A percentile compares a stretch with the other conserved stretches of the same genome.
These are phyloP conservation scores for Pichia manshurica DNA, from an alignment of 805 yeast species.

Conservation along the genomic window DNA sequence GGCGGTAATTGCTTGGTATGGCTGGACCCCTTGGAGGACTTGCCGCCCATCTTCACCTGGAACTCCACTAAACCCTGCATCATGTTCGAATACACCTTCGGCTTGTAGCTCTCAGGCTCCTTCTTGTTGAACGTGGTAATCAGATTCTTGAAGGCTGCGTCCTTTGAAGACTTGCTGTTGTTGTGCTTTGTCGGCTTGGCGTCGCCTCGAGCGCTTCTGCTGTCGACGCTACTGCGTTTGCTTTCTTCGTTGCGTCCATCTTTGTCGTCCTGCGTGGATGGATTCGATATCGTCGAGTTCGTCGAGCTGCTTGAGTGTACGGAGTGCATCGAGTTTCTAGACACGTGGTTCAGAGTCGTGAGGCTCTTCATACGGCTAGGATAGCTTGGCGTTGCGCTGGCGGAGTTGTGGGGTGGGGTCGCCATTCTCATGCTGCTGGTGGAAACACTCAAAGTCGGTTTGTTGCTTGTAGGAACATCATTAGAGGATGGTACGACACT, in stretches of 20 bases:
- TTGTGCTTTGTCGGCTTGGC: not conserved
- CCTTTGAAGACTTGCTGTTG: not conserved
- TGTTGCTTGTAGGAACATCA: too few relatives aligned
- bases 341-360: not conserved
- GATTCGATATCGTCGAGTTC: slow-evolving; percentile 2
- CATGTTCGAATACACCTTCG: slow-evolving; percentile 27
- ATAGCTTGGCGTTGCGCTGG: too few relatives aligned
- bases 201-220: not conserved
- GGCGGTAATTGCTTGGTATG: too few relatives aligned
- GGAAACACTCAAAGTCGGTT: too few relatives aligned
- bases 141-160: slow-evolving; percentile 21
- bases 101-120: slow-evolving; percentile 23
- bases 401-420: too few relatives aligned
- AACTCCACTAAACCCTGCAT: slow-evolving; percentile 31
- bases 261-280: not conserved
- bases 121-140: slow-evolving; percentile 31
- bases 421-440: too few relatives aligned
- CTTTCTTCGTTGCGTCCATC: not conserved
- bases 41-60: slow-evolving; percentile 21
- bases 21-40: not conserved
- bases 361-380: too few relatives aligned
- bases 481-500: too few relatives aligned
- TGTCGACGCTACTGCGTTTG: not conserved
- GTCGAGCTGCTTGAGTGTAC: not conserved
- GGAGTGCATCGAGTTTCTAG: not conserved